Evolutionary conservation across 2,329 filamentous ascomycete genomes (phyloP).

Genomic region (Fusarium praegraminearum): DNA sequence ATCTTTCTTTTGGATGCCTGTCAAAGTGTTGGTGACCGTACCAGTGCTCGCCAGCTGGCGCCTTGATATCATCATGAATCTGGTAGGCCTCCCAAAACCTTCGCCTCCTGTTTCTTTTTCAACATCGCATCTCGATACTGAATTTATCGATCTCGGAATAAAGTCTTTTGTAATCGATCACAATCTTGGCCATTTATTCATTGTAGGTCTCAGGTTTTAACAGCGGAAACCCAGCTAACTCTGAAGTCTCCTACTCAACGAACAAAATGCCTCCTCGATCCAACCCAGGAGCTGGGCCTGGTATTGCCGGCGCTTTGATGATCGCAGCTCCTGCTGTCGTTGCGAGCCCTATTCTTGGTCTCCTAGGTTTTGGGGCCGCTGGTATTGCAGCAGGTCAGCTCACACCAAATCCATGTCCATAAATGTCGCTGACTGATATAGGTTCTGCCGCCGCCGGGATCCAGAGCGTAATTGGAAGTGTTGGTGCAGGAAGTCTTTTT

Average conservation of each 20-base stretch:
- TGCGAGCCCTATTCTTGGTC: neutral
- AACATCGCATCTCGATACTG: neutral
- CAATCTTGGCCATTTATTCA: neutral
- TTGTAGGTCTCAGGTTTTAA: neutral
- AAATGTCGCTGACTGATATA: constrained; percentile 8
- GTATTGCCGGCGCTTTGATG: neutral
- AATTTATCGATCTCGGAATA: neutral
- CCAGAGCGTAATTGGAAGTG: constrained; percentile 49
- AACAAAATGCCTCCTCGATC: neutral
- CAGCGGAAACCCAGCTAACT: neutral
- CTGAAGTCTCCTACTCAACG: neutral
- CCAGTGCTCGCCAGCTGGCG: neutral
- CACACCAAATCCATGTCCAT: neutral
- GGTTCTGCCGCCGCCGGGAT: constrained; percentile 44
- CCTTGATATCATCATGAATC: neutral
- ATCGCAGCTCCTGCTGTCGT: neutral
- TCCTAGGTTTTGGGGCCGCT: neutral
- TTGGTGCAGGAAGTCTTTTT: constrained; percentile 43
- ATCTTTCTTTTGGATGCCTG: neutral
- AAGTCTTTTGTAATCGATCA: neutral
- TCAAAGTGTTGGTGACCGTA: neutral
- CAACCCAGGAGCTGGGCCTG: neutral
- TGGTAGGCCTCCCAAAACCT: constrained; percentile 4
- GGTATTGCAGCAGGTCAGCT: constrained; percentile 5
- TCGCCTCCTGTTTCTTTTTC: too few species aligned